A percentile compares a stretch with the other conserved stretches of the same genome.
Evolutionary conservation across 2,329 filamentous ascomycete species (phyloP).

Genomic region (Aspergillus japonicus): DNA sequence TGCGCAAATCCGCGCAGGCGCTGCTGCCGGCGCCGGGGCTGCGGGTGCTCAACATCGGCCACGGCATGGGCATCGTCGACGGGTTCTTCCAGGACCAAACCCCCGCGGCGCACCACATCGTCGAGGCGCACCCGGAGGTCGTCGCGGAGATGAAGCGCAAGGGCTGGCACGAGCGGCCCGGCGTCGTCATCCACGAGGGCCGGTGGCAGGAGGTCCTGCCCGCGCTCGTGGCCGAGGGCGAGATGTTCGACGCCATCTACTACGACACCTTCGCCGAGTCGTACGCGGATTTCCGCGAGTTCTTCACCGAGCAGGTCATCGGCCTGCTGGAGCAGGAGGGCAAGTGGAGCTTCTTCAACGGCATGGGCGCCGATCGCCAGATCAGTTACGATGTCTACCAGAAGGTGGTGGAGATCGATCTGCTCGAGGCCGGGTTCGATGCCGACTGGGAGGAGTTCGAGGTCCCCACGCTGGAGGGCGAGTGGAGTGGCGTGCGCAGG

Average conservation of each 20-base stretch:
- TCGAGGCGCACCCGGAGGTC: constrained; percentile 80
- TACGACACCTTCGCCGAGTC: constrained; percentile 98
- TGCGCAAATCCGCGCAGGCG: constrained; percentile 71
- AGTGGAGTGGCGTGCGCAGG: constrained; percentile 85
- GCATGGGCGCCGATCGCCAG: constrained; percentile 84
- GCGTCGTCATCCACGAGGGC: constrained; percentile 64
- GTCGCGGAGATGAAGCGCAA: constrained; percentile 65
- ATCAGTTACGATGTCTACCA: constrained; percentile 97
- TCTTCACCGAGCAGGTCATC: constrained; percentile 86
- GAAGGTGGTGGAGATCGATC: constrained; percentile 86
- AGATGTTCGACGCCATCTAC: constrained; percentile 84
- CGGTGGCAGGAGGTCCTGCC: constrained; percentile 80
- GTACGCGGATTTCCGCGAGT: constrained; percentile 77
- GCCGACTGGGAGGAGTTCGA: constrained; percentile 78
- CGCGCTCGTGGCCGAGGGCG: constrained; percentile 63
- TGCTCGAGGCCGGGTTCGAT: constrained; percentile 84
- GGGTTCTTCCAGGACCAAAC: constrained; percentile 67
- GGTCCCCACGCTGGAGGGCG: constrained; percentile 71
- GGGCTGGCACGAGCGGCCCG: constrained; percentile 65
- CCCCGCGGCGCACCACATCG: constrained; percentile 73
- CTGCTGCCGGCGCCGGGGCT: constrained; percentile 63
- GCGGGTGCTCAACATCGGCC: constrained; percentile 79
- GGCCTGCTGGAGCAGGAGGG: constrained; percentile 62
- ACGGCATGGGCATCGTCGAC: constrained; percentile 89
- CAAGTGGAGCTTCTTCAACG: constrained; percentile 64